These are phyloP conservation scores for Candida qinlingensis DNA, from an alignment of 805 yeast genomes.

Conservation along the genomic window DNA sequence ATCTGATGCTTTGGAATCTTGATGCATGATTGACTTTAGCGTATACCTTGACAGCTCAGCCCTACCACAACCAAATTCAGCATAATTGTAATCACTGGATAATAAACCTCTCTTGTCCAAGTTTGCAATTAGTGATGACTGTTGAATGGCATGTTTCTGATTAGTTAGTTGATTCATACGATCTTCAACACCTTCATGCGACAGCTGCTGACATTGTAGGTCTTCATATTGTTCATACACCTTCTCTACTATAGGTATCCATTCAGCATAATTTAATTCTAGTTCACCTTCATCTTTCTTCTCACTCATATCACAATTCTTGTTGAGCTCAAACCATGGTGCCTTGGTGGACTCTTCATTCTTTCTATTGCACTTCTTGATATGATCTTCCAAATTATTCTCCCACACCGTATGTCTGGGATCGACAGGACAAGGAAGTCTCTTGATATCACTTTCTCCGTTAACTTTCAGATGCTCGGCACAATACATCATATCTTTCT, in stretches of 20 bases:
- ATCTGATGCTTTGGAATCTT: conserved; percentile 20
- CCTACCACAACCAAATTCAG: conserved; percentile 91
- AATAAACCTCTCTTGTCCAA: conserved; percentile 40
- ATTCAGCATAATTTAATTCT: conserved; percentile 19
- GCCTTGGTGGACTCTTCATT: conserved; percentile 26
- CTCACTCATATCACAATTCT: conserved; percentile 30
- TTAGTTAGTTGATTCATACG: conserved; percentile 38
- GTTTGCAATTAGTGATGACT: conserved; percentile 72
- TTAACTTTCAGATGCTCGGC: conserved; percentile 48
- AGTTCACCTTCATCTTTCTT: conserved; percentile 8
- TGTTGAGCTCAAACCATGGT: conserved; percentile 46
- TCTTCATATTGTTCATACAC: conserved; percentile 32
- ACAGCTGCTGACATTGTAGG: conserved; percentile 23
- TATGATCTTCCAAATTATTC: conserved; percentile 48
- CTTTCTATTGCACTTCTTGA: conserved; percentile 52
- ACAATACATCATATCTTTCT: conserved; percentile 45
- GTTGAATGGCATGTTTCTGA: conserved; percentile 78
- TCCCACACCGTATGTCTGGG: conserved; percentile 70
- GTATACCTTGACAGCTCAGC: conserved; percentile 76
- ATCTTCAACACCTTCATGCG: conserved; percentile 23
- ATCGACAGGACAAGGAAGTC: conserved; percentile 76
- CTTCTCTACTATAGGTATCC: conserved; percentile 32
- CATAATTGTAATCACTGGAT: conserved; percentile 31
- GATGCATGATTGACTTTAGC: conserved; percentile 26
- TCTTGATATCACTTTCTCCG: conserved; percentile 21